Percentiles rank a stretch among this genome's conserved stretches.
Evolutionary conservation across 2,329 filamentous ascomycete species (phyloP).

Genomic region (Fusarium compactum): DNA sequence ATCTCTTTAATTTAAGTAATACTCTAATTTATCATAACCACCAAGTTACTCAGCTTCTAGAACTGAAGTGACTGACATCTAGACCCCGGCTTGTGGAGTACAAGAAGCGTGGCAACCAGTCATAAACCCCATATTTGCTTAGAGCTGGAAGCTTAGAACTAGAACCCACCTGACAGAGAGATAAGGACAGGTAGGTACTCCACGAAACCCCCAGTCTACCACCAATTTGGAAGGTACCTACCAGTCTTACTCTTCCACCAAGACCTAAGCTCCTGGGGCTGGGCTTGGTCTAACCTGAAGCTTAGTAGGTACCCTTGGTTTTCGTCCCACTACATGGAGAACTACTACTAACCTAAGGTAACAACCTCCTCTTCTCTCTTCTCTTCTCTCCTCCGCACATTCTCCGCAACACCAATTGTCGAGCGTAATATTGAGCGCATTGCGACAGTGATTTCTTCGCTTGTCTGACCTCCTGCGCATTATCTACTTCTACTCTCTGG

Average conservation of each 20-base stretch:
- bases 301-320: slow-evolving; percentile 16
- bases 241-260: not conserved
- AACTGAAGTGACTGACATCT: slow-evolving; percentile 25
- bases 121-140: slow-evolving; percentile 34
- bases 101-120: slow-evolving; percentile 30
- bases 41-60: slow-evolving; percentile 22
- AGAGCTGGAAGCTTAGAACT: slow-evolving; percentile 1
- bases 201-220: slow-evolving; percentile 36
- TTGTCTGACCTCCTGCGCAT: slow-evolving; percentile 10
- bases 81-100: slow-evolving; percentile 27
- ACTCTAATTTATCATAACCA: not conserved
- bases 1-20: not conserved
- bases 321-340: slow-evolving; percentile 16
- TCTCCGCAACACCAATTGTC: slow-evolving; percentile 6
- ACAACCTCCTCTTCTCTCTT: slow-evolving; percentile 26
- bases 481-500: not conserved
- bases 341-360: not conserved
- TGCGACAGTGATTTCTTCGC: slow-evolving; percentile 13
- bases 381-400: slow-evolving; percentile 23
- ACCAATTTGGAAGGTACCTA: slow-evolving; percentile 46
- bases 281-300: slow-evolving; percentile 1
- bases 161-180: not conserved
- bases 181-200: slow-evolving; percentile 34
- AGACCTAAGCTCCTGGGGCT: not conserved
- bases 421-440: slow-evolving; percentile 15